These are phyloP conservation scores for Exserohilum rostratum DNA, from an alignment of 2,329 filamentous ascomycete species.

Conservation along the genomic window DNA sequence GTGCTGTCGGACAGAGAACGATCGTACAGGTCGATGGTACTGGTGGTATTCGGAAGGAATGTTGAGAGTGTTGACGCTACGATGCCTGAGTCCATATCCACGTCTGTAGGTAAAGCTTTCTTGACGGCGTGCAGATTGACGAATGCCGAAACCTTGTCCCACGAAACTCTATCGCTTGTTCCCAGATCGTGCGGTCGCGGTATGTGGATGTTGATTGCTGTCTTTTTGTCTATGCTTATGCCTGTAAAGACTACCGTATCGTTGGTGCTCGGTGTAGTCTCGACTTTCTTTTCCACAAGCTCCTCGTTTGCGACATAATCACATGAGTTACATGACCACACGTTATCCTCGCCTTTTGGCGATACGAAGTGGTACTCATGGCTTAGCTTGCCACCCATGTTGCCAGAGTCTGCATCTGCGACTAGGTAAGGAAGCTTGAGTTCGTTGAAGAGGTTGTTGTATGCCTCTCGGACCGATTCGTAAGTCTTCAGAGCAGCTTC, in stretches of 20 bases:
- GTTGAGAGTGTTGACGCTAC: conserved; percentile 48
- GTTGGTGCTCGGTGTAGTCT: conserved; percentile 13
- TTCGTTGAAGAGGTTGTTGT: conserved; percentile 78
- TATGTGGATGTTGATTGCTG: conserved; percentile 66
- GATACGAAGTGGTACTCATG: conserved; percentile 93
- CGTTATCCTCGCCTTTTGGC: conserved; percentile 79
- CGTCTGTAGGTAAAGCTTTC: conserved; percentile 54
- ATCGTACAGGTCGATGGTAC: conserved; percentile 29
- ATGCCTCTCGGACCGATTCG: conserved; percentile 72
- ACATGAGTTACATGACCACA: conserved; percentile 77
- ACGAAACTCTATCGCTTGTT: conserved; percentile 9
- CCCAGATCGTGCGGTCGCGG: conserved; percentile 10
- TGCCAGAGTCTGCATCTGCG: conserved; percentile 90
- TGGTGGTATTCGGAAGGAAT: conserved; percentile 28
- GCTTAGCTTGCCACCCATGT: conserved; percentile 90
- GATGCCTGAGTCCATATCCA: conserved; percentile 74
- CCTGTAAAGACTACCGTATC: conserved; percentile 61
- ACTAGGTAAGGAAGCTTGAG: conserved; percentile 83
- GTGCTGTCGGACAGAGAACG: conserved; percentile 11
- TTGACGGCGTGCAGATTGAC: conserved; percentile 70
- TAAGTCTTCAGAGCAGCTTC: conserved; percentile 82
- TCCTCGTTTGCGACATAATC: conserved; percentile 86
- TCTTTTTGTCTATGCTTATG: conserved; percentile 70
- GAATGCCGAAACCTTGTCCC: conserved; percentile 45
- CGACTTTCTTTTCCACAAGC: conserved; percentile 61